Evolutionary conservation across 73 alveolate genomes (phyloP), one percentile per base, ranked within the genome.

Genomic region (Diophrys sp.): DNA sequence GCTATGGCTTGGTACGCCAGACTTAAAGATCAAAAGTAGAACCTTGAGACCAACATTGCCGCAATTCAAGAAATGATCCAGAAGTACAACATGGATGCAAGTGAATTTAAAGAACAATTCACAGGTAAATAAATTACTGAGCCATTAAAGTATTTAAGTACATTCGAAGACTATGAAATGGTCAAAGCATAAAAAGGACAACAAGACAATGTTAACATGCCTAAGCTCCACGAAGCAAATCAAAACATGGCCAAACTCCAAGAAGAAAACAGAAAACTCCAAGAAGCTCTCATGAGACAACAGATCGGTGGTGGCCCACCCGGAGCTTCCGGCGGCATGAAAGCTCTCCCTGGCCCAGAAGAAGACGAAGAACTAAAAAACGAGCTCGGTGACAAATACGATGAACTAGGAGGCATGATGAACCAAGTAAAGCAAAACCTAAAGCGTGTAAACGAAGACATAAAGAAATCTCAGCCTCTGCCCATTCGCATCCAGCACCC

Each of bases 1-100:
- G 87, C 94, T 8, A 87, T 87, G 94, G 79, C 71, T 29, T 87
- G 94, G 94, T 80, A 77, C 32, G 68, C 69, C 31, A 55, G 78
- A 0, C 62, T 87, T 14, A 80, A 75, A 70, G 83, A 81, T 25
- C 25, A 73, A 54, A 87, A 87, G 56, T 73, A 80, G 32, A 23
- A 44, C 14, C 78, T 87, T 1, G 90, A 87, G 53, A 70, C 57
- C 33, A 82, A 71, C 66, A 53, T 87, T 0, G 81, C 33, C 33
- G 25, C 54, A 23, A 87, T 87, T 56, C 75, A 81, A 44, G 82
- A 78, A 24, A 31, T 80, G 79, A 81, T 87, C 67, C 31, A 56
- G n/a, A 80, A 87, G 69, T 83, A 73, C 66, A 87, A 87, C 33
- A 29, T 67, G 34, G 94, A 80, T 71, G 90, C 94, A 0, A 27